Evolutionary conservation across 169 alveolate genomes (phyloP), one percentile per base, ranked within the genome.

Genomic region (Eimeria sp.): DNA sequence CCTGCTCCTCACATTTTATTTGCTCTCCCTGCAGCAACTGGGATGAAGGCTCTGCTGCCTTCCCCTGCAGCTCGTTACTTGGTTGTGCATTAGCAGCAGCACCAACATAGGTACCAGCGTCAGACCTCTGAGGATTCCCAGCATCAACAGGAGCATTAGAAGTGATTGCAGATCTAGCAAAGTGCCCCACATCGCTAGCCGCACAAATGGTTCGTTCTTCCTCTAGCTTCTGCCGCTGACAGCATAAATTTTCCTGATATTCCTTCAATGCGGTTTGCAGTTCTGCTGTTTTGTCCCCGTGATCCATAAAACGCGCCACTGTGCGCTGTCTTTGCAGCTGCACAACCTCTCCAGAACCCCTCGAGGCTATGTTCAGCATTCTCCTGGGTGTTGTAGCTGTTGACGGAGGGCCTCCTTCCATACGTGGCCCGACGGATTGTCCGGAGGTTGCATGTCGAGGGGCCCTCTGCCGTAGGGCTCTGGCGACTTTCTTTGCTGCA

Each of bases 401-500:
- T 49, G 87, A 45, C 22, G 61, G 61, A 43, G 40, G 57, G 34
- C 87, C 65, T 5, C 45, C 34, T n/a, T 76, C 87, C 61, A 76
- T 43, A 43, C 65, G 87, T 22, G 10, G 80, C 51, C 45, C 80
- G 57, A 22, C 7, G 34, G 80, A 70, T n/a, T 18, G 43, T 58
- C 40, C 70, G 18, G 93, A 65, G 30, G 93, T n/a, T 47, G 6
- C 63, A 49, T 47, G 65, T 49, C 63, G 61, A 6, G 89, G 89
- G 22, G 67, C 89, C 75, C 58, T 45, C 30, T 58, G 82, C 61
- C 78, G 73, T 45, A 93, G 63, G 30, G 76, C 93, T 67, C 45
- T 93, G 78, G 96, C 96, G 5, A 82, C 78, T 40, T 70, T 93
- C 65, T 93, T 93, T 13, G 96, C 96, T 43, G 92, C 93, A 2